phyloP scores from a whole-genome alignment of 352 stramenopile species.

The Hyaloperonospora arabidopsidis region DNA sequence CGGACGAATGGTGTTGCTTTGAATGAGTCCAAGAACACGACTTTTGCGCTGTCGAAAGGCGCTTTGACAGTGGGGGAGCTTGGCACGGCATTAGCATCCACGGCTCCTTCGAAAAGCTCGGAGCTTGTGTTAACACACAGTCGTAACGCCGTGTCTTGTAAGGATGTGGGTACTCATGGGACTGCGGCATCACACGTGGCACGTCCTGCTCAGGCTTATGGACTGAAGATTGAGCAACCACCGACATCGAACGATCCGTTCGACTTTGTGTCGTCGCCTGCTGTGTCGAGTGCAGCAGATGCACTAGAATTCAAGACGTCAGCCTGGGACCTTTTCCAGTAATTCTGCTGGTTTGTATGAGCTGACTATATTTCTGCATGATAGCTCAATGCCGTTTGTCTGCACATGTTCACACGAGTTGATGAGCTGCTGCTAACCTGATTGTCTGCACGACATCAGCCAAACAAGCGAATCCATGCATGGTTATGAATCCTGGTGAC shows the following conservation, averaged over 20 bases:
- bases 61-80: conserved; percentile 29
- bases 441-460: too few species aligned
- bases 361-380: too few species aligned
- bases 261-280: conserved; percentile 9
- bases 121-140: conserved; percentile 13
- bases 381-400: too few species aligned
- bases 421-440: too few species aligned
- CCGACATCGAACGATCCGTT: conserved; percentile 15
- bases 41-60: conserved; percentile 27
- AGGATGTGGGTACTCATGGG: conserved; percentile 19
- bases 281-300: neutral
- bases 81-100: conserved; percentile 12
- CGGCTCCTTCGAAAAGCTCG: conserved; percentile 18
- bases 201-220: conserved; percentile 12
- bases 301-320: conserved; percentile 4
- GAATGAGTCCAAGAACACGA: conserved; percentile 17
- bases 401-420: too few species aligned
- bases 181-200: conserved; percentile 12
- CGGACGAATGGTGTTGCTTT: conserved; percentile 9
- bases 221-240: conserved; percentile 3
- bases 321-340: neutral
- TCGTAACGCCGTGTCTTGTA: conserved; percentile 16
- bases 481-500: too few species aligned
- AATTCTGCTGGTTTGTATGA: too few species aligned
- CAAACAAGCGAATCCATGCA: too few species aligned